Percentiles rank a stretch among this genome's conserved stretches.
Evolutionary conservation across 108 stramenopile species (phyloP).

Genomic region (Skeletonema costatum): DNA sequence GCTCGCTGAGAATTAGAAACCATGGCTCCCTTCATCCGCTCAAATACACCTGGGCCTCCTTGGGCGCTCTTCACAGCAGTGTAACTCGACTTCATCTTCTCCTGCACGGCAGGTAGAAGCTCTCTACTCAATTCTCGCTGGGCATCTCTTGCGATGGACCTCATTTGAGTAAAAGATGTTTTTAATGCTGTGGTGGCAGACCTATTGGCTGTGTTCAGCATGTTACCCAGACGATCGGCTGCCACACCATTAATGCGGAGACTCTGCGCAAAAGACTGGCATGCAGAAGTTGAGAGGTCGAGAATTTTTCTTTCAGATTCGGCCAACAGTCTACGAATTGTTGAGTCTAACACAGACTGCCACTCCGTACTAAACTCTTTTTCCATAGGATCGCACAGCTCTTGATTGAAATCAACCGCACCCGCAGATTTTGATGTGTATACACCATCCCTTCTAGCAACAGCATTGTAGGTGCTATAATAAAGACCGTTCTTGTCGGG

Average conservation of each 20-base stretch:
- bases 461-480: constrained; percentile 41
- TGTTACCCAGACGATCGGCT: constrained; percentile 16
- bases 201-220: constrained; percentile 43
- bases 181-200: constrained; percentile 27
- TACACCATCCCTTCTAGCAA: constrained; percentile 44
- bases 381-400: constrained; percentile 54
- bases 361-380: constrained; percentile 44
- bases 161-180: constrained; percentile 24
- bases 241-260: constrained; percentile 21
- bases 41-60: constrained; percentile 40
- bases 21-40: constrained; percentile 49
- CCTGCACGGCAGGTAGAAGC: constrained; percentile 34
- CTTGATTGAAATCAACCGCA: constrained; percentile 42
- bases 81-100: constrained; percentile 39
- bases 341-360: constrained; percentile 40
- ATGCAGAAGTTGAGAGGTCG: constrained; percentile 17
- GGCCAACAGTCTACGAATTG: constrained; percentile 11
- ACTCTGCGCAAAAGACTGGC: constrained; percentile 4
- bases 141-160: constrained; percentile 7
- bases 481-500: constrained; percentile 40
- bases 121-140: constrained; percentile 50
- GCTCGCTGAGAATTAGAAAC: neutral
- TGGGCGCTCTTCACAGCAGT: constrained; percentile 19
- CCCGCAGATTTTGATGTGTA: constrained; percentile 42
- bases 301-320: constrained; percentile 25